phyloP scores from a whole-genome alignment of 2,329 filamentous ascomycete species.

The Fusarium caatingaense region DNA sequence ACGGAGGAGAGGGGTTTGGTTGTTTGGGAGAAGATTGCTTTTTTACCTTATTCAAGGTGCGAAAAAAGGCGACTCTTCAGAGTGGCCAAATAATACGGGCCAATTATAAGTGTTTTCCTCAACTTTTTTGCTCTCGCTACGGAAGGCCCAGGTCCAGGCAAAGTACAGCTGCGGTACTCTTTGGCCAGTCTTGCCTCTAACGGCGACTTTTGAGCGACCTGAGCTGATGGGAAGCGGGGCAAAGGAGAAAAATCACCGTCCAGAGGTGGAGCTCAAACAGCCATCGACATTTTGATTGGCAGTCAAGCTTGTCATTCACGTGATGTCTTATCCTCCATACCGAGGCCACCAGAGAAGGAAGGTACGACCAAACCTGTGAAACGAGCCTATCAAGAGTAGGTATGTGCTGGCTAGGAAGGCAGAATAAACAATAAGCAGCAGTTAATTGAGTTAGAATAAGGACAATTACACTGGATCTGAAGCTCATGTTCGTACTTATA shows the following conservation, averaged over 20 bases:
- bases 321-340: neutral
- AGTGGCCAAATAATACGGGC: constrained; percentile 29
- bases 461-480: too few relatives aligned
- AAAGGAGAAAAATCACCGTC: constrained; percentile 5
- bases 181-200: constrained; percentile 3
- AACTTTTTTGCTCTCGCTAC: constrained; percentile 11
- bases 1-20: constrained; percentile 48
- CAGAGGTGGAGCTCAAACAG: neutral
- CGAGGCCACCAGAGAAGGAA: constrained; percentile 2
- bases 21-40: constrained; percentile 42
- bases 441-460: too few relatives aligned
- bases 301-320: neutral
- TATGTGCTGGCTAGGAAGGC: neutral
- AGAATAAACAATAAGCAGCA: neutral
- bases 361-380: neutral
- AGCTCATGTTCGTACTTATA: too few relatives aligned
- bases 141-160: neutral
- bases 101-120: constrained; percentile 12
- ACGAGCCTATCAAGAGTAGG: neutral
- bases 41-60: constrained; percentile 31
- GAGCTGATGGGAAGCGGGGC: constrained; percentile 27
- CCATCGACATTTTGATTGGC: constrained; percentile 20
- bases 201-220: constrained; percentile 29
- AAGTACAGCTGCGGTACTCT: constrained; percentile 32
- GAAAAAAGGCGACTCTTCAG: constrained; percentile 35